Evolutionary conservation across 164 flowering plant genomes (phyloP).

Genomic region (Chimonanthus salicifolius): DNA sequence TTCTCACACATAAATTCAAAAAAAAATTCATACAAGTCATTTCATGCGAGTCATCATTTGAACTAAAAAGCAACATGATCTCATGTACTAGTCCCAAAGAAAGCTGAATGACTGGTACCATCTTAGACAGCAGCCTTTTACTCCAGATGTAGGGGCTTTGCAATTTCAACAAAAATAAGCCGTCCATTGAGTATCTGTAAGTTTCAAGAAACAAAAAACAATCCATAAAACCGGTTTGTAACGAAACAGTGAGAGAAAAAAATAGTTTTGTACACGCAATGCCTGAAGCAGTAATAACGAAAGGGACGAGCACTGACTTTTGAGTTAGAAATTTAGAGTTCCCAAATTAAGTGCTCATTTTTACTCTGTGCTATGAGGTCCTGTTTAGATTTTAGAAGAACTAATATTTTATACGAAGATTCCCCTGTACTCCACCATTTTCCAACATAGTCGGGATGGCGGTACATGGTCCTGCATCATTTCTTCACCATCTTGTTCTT

Average conservation of each 20-base stretch:
- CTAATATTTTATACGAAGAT: too few relatives aligned
- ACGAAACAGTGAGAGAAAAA: background rate
- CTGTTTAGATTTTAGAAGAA: background rate
- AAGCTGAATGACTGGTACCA: background rate
- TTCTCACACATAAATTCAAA: too few relatives aligned
- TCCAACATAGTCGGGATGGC: too few relatives aligned
- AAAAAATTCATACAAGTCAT: background rate
- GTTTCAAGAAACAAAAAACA: background rate
- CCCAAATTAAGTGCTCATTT: background rate
- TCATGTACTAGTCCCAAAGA: background rate
- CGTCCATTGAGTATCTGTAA: conserved; percentile 42
- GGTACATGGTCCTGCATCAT: background rate
- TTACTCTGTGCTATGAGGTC: background rate
- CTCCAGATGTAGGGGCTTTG: conserved; percentile 26
- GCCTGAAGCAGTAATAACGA: background rate
- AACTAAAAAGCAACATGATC: background rate
- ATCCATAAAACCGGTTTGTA: background rate
- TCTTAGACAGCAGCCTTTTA: background rate
- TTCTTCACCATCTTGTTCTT: background rate
- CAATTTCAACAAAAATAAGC: conserved; percentile 56
- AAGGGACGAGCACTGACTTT: background rate
- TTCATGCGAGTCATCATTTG: background rate
- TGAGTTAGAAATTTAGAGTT: background rate
- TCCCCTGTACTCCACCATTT: background rate
- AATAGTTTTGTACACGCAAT: too few relatives aligned